phyloP scores from a whole-genome alignment of 2,329 filamentous ascomycete species.

The Knufia petricola region DNA sequence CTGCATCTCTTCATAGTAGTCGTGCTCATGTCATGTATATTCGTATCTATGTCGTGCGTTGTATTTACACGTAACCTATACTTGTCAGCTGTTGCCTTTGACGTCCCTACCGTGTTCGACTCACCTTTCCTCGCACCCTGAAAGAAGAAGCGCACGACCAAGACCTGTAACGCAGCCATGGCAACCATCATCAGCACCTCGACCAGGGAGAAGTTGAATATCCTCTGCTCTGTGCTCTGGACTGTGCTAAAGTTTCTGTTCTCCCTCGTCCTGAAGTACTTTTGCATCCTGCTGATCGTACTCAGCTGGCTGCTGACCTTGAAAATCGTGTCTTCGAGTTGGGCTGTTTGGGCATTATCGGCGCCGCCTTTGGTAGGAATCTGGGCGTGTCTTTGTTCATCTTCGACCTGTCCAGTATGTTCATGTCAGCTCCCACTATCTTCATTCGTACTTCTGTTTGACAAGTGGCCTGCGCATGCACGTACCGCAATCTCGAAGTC shows the following conservation, averaged over 20 bases:
- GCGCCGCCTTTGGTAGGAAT: constrained; percentile 84
- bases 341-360: constrained; percentile 76
- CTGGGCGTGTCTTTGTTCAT: constrained; percentile 62
- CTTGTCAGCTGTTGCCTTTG: background rate
- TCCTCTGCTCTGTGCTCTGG: constrained; percentile 85
- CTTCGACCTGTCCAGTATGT: constrained; percentile 60
- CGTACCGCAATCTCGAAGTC: constrained; percentile 93
- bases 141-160: constrained; percentile 98
- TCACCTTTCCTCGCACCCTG: constrained; percentile 64
- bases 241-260: constrained; percentile 99
- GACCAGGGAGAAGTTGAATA: constrained; percentile 94
- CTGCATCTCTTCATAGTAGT: too few species aligned
- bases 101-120: background rate
- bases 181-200: constrained; percentile 84
- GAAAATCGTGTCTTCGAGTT: constrained; percentile 86
- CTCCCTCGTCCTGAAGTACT: constrained; percentile 98
- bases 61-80: constrained; percentile 6
- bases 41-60: background rate
- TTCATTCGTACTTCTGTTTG: background rate
- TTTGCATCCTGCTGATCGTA: constrained; percentile 92
- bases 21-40: too few species aligned
- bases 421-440: constrained; percentile 3
- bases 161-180: constrained; percentile 95
- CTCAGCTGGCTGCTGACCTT: constrained; percentile 89
- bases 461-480: constrained; percentile 15